Evolutionary conservation across 2,329 filamentous ascomycete species (phyloP).

Genomic region (Colletotrichum sp.): DNA sequence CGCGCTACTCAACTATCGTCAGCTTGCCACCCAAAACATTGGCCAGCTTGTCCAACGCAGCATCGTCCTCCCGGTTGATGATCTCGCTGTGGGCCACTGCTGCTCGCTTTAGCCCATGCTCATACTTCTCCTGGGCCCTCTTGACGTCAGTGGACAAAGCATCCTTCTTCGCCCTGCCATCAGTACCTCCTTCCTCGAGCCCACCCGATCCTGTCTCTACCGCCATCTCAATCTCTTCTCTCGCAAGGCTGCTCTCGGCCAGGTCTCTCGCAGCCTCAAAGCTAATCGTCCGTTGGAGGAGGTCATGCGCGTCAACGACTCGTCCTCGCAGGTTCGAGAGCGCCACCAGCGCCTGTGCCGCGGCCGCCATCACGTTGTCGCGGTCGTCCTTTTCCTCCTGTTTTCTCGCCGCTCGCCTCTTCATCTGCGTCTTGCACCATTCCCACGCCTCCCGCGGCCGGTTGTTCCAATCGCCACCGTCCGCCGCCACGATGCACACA

Average conservation of each 20-base stretch:
- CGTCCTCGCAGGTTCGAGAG: neutral
- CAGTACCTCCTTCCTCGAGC: neutral
- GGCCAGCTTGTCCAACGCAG: neutral
- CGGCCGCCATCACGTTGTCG: neutral
- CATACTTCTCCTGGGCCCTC: neutral
- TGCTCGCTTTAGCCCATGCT: neutral
- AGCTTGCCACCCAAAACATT: neutral
- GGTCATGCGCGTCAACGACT: neutral
- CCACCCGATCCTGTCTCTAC: neutral
- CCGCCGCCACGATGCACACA: neutral
- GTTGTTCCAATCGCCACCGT: neutral
- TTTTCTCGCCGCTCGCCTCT: neutral
- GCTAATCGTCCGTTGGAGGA: neutral
- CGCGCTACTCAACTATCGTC: neutral
- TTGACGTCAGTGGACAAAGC: neutral
- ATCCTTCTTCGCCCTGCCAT: neutral
- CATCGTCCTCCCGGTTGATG: neutral
- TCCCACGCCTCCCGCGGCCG: neutral
- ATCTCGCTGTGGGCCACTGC: neutral
- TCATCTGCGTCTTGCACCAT: neutral
- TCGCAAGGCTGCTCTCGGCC: neutral
- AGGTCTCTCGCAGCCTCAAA: neutral
- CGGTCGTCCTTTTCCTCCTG: neutral
- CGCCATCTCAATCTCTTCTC: neutral
- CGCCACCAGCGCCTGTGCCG: neutral